A percentile compares a stretch with the other conserved stretches of the same genome.
phyloP scores from a whole-genome alignment of 179 eudicot species.

The Nepenthes alata region DNA sequence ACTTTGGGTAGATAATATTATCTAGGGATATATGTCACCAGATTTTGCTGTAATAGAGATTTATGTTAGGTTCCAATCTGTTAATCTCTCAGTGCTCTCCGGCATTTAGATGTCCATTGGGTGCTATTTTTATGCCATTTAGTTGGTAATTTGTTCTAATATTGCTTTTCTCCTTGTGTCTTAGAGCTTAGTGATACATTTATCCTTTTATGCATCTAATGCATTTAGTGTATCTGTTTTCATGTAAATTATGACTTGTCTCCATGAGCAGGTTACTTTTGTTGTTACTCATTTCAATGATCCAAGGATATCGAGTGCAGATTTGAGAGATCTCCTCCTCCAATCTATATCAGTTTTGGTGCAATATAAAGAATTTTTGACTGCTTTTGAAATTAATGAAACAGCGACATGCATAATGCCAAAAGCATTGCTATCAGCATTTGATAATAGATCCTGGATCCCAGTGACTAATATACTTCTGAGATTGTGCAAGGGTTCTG shows the following conservation, averaged over 20 bases:
- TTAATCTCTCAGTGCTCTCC: no score
- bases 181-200: no score
- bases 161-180: no score
- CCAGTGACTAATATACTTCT: conserved; percentile 82
- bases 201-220: no score
- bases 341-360: conserved; percentile 85
- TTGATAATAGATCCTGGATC: conserved; percentile 92
- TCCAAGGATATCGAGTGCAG: conserved; percentile 85
- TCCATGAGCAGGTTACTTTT: conserved; percentile 60
- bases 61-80: no score
- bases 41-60: no score
- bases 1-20: no score
- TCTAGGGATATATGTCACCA: no score
- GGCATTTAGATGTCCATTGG: no score
- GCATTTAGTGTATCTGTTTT: no score
- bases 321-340: conserved; percentile 75
- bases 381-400: conserved; percentile 71
- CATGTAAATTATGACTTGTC: conserved; percentile 4
- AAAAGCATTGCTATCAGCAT: conserved; percentile 69
- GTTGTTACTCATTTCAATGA: conserved; percentile 84
- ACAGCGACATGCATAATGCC: conserved; percentile 69
- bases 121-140: no score
- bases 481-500: conserved; percentile 84
- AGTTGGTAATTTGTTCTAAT: no score
- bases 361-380: conserved; percentile 78